phyloP scores from a whole-genome alignment of 2,329 filamentous ascomycete species.

The Apiospora aurea region DNA sequence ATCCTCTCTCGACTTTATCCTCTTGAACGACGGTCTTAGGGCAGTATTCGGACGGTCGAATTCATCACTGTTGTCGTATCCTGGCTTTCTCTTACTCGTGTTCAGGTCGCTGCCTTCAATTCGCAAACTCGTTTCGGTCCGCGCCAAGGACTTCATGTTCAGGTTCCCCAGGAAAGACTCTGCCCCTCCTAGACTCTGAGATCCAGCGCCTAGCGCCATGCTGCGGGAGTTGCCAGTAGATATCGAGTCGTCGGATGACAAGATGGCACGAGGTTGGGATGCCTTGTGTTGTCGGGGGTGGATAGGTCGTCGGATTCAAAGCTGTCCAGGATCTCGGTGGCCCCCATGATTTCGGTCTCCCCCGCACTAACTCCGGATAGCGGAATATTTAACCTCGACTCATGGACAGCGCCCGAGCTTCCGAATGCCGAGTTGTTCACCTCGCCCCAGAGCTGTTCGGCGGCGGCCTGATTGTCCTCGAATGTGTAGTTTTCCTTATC shows the following conservation, averaged over 20 bases:
- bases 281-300: conserved; percentile 42
- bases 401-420: conserved; percentile 58
- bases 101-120: conserved; percentile 46
- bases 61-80: conserved; percentile 59
- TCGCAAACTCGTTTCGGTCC: conserved; percentile 33
- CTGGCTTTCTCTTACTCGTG: conserved; percentile 64
- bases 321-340: conserved; percentile 53
- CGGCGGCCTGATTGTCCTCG: conserved; percentile 52
- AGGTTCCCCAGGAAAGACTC: conserved; percentile 53
- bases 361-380: conserved; percentile 42
- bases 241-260: conserved; percentile 26
- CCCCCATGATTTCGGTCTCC: conserved; percentile 46
- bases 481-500: conserved; percentile 82
- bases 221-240: conserved; percentile 36
- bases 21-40: conserved; percentile 60
- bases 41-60: conserved; percentile 44
- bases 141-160: conserved; percentile 49
- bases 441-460: conserved; percentile 60
- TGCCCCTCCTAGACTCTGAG: conserved; percentile 62
- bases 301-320: conserved; percentile 54
- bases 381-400: conserved; percentile 57
- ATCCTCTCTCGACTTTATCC: conserved; percentile 59
- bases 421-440: conserved; percentile 61
- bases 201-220: conserved; percentile 44
- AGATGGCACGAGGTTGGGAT: conserved; percentile 31